Conservation (phyloP, 139 green algal species). For the Pleodorina starrii region DNA sequence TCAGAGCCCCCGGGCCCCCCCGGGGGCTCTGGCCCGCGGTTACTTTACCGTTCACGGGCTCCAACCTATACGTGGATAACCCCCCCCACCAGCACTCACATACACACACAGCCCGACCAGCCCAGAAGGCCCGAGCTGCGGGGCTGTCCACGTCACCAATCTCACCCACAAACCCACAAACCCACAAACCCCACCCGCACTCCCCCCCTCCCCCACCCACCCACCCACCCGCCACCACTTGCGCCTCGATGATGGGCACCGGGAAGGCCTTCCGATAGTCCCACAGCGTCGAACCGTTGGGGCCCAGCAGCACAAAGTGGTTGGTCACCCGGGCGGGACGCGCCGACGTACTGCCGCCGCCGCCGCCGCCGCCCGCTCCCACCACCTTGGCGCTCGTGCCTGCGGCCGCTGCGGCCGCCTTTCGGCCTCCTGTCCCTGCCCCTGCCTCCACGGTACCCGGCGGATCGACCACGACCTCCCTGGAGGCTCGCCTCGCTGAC, state of each 20-base stretch:
- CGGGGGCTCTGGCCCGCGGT: too few species aligned
- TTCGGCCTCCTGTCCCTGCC: neutral
- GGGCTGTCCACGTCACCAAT: too few species aligned
- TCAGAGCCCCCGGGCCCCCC: too few species aligned
- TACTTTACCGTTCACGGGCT: too few species aligned
- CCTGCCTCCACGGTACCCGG: neutral
- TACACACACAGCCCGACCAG: too few species aligned
- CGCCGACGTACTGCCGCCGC: neutral
- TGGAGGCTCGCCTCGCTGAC: too few species aligned
- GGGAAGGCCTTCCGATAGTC: slow-evolving; percentile 58
- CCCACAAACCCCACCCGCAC: too few species aligned
- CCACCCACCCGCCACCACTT: slow-evolving; percentile 26
- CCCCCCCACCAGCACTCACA: neutral
- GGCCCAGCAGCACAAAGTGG: slow-evolving; percentile 52
- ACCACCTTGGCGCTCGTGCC: neutral
- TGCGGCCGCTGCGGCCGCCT: neutral
- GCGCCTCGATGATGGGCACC: slow-evolving; percentile 49
- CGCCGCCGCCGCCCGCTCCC: neutral
- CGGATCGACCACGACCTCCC: too few species aligned
- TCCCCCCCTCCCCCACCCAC: too few species aligned
- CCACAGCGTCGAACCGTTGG: slow-evolving; percentile 42
- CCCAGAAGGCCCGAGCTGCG: too few species aligned
- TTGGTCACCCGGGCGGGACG: slow-evolving; percentile 24
- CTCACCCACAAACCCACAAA: neutral
- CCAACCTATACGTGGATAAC: neutral